phyloP scores from a whole-genome alignment of 495 filamentous ascomycete species.

The Eremomyces bilateralis region DNA sequence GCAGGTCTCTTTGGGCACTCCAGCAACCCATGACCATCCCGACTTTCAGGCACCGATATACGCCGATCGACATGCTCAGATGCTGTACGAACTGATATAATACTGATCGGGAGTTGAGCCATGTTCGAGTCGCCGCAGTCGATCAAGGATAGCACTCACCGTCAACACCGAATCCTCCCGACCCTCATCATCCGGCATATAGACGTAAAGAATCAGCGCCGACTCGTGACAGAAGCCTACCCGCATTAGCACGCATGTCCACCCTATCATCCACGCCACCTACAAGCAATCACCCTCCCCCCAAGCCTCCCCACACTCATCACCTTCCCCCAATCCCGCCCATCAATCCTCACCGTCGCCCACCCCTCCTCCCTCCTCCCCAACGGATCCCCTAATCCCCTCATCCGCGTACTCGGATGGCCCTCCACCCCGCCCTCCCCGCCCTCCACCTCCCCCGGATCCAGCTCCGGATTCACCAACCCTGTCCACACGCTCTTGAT shows the following conservation, averaged over 20 bases:
- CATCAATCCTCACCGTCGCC: constrained; percentile 76
- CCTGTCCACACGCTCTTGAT: constrained; percentile 68
- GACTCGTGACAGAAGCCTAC: constrained; percentile 48
- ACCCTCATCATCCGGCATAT: constrained; percentile 22
- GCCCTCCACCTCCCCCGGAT: constrained; percentile 42
- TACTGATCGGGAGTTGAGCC: constrained; percentile 9
- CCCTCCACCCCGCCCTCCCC: constrained; percentile 39
- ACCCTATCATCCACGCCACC: constrained; percentile 6
- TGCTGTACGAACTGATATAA: constrained; percentile 19
- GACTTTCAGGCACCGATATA: no score
- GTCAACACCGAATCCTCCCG: constrained; percentile 19
- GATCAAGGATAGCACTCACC: constrained; percentile 9
- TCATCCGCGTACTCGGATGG: constrained; percentile 55
- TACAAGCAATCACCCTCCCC: constrained; percentile 77
- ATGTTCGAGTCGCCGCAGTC: not conserved
- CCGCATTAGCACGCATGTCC: constrained; percentile 3
- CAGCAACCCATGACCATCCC: no score
- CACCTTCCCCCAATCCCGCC: constrained; percentile 74
- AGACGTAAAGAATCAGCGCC: constrained; percentile 82
- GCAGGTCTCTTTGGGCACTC: not conserved
- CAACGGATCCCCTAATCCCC: constrained; percentile 21
- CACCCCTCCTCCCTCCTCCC: constrained; percentile 45
- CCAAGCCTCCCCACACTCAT: constrained; percentile 74
- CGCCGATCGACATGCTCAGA: no score
- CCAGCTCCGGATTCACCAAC: constrained; percentile 64